Percentiles rank a stretch among this genome's conserved stretches.
Evolutionary conservation across 73 alveolate genomes (phyloP).

Genomic region (Tetrahymena borealis): DNA sequence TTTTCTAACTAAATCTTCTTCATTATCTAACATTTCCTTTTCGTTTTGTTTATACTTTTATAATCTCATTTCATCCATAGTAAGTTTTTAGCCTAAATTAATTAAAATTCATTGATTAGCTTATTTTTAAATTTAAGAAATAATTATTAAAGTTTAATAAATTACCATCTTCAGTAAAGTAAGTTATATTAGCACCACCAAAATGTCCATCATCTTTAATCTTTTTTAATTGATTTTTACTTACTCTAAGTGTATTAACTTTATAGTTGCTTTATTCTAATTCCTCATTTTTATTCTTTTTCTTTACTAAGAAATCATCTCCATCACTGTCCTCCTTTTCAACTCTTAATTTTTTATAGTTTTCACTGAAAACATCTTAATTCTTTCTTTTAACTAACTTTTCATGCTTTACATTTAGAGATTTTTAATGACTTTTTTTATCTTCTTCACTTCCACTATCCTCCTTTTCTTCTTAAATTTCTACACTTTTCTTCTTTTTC

Average conservation of each 20-base stretch:
- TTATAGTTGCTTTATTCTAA: background rate
- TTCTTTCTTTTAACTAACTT: slow-evolving; percentile 22
- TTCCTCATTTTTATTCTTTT: background rate
- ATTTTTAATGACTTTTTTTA: background rate
- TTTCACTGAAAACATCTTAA: slow-evolving; percentile 6
- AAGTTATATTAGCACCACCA: slow-evolving; percentile 29
- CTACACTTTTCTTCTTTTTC: slow-evolving; percentile 35
- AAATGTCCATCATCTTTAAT: slow-evolving; percentile 20
- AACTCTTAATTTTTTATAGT: background rate
- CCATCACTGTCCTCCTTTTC: background rate
- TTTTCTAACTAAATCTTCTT: slow-evolving; percentile 6
- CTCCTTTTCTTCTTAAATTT: slow-evolving; percentile 46
- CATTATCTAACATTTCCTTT: background rate
- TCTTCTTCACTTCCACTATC: slow-evolving; percentile 7
- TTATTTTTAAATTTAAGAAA: background rate
- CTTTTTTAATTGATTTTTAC: slow-evolving; percentile 17
- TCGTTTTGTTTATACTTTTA: slow-evolving; percentile 1
- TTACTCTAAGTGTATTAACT: background rate
- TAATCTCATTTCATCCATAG: slow-evolving; percentile 16
- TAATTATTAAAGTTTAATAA: no score
- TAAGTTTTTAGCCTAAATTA: slow-evolving; percentile 5
- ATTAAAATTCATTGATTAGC: background rate
- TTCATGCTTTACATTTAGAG: background rate
- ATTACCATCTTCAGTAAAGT: slow-evolving; percentile 32
- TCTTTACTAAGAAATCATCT: background rate